Evolutionary conservation across 2,329 filamentous ascomycete genomes (phyloP).

Genomic region (Ophioceras dolichostomum): DNA sequence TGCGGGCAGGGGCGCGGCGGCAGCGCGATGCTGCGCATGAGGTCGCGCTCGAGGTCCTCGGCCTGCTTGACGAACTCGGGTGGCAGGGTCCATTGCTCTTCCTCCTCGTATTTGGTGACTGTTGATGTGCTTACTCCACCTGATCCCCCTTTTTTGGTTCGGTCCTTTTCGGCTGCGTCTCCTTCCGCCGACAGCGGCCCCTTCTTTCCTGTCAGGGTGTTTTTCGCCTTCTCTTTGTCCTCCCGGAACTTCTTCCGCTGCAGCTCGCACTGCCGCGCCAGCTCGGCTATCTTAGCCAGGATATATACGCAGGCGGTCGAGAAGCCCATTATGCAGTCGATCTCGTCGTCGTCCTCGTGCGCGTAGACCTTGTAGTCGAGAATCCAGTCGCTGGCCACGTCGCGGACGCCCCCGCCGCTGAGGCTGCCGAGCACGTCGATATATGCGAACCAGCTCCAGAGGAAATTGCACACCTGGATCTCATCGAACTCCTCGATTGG

Average conservation of each 20-base stretch:
- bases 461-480: conserved; percentile 56
- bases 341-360: conserved; percentile 48
- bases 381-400: conserved; percentile 37
- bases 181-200: conserved; percentile 27
- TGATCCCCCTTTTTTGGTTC: too few relatives aligned
- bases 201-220: too few relatives aligned
- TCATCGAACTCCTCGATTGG: conserved; percentile 38
- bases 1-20: conserved; percentile 30
- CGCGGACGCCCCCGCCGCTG: conserved; percentile 42
- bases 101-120: not conserved
- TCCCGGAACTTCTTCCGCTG: not conserved
- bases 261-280: conserved; percentile 47
- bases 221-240: not conserved
- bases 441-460: conserved; percentile 75
- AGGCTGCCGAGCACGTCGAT: conserved; percentile 68
- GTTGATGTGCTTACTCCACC: conserved; percentile 5
- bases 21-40: conserved; percentile 41
- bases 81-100: conserved; percentile 42
- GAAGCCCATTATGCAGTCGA: conserved; percentile 74
- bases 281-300: conserved; percentile 58
- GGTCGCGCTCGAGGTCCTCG: conserved; percentile 43
- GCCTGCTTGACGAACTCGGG: conserved; percentile 42
- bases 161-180: too few relatives aligned
- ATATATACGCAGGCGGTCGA: conserved; percentile 59
- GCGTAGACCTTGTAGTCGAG: conserved; percentile 37